A percentile compares a stretch with the other conserved stretches of the same genome.
These are phyloP conservation scores for Geranomyces michiganensis DNA, from an alignment of 192 early-diverging fungal species.

Conservation along the genomic window DNA sequence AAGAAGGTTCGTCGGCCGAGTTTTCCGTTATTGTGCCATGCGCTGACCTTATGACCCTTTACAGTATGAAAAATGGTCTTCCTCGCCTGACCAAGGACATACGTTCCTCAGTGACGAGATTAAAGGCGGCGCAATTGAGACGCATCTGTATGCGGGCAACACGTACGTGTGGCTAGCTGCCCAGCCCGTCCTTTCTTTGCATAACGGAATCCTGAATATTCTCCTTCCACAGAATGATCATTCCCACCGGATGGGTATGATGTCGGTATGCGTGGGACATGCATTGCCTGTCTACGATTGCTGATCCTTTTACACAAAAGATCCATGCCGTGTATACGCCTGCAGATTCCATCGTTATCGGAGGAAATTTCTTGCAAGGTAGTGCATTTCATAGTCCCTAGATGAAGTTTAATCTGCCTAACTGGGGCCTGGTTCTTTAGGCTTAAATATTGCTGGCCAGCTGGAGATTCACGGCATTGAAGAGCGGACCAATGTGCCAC, in stretches of 20 bases:
- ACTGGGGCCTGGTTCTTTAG: too few species aligned
- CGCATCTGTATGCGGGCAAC: constrained; percentile 76
- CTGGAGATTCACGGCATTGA: constrained; percentile 77
- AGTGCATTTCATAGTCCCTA: too few species aligned
- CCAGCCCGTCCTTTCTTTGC: background rate
- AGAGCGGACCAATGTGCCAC: constrained; percentile 74
- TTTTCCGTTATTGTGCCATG: too few species aligned
- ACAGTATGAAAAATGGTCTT: constrained; percentile 83
- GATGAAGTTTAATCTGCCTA: background rate
- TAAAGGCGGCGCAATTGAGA: constrained; percentile 71
- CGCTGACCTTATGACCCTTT: background rate
- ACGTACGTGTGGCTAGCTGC: constrained; percentile 61
- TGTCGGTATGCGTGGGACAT: too few species aligned
- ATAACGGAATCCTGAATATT: background rate
- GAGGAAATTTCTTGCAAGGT: constrained; percentile 91
- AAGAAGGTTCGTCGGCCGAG: constrained; percentile 64
- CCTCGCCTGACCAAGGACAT: constrained; percentile 78
- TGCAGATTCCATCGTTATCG: constrained; percentile 83
- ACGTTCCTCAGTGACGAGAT: constrained; percentile 87
- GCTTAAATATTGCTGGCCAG: constrained; percentile 70
- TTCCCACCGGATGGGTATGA: constrained; percentile 83
- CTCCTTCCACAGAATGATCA: constrained; percentile 60
- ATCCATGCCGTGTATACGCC: constrained; percentile 95
- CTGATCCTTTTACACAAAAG: constrained; percentile 33
- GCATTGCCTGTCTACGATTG: too few species aligned